Evolutionary conservation across 164 flowering plant species (phyloP).

Genomic region (Saururus chinensis): DNA sequence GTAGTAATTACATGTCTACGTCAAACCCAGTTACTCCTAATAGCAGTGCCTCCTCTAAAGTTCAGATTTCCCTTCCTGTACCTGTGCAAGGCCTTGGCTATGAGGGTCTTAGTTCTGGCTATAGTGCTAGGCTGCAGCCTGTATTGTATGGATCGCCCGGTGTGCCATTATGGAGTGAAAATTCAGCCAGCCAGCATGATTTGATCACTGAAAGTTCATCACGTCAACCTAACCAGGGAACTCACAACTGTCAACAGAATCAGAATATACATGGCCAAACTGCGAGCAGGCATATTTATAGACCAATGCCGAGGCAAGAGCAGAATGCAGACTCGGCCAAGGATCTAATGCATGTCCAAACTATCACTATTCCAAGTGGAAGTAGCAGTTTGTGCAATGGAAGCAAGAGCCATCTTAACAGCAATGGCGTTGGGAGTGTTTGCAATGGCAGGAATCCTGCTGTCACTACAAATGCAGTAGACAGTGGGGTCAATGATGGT

Average conservation of each 20-base stretch:
- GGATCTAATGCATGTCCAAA: constrained; percentile 27
- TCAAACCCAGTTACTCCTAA: background rate
- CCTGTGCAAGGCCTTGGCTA: constrained; percentile 30
- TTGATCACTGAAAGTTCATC: constrained; percentile 10
- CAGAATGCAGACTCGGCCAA: constrained; percentile 19
- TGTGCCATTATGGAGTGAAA: constrained; percentile 27
- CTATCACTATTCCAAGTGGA: constrained; percentile 40
- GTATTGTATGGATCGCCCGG: constrained; percentile 32
- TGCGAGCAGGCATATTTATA: constrained; percentile 12
- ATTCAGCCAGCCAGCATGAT: constrained; percentile 25
- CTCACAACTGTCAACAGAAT: constrained; percentile 11
- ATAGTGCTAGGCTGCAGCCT: constrained; percentile 36
- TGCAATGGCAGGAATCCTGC: constrained; percentile 29
- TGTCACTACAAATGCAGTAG: constrained; percentile 20
- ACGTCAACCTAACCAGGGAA: constrained; percentile 25
- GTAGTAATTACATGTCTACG: background rate
- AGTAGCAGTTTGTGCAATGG: constrained; percentile 53
- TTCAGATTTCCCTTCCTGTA: constrained; percentile 27
- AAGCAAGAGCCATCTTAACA: constrained; percentile 23
- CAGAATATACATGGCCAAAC: constrained; percentile 15
- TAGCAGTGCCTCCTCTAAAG: constrained; percentile 22
- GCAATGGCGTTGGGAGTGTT: constrained; percentile 34
- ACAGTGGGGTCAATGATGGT: constrained; percentile 35
- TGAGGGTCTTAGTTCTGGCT: constrained; percentile 24
- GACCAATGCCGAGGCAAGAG: constrained; percentile 3